Conservation (phyloP, 805 yeast species). For the Torulaspora franciscae region DNA sequence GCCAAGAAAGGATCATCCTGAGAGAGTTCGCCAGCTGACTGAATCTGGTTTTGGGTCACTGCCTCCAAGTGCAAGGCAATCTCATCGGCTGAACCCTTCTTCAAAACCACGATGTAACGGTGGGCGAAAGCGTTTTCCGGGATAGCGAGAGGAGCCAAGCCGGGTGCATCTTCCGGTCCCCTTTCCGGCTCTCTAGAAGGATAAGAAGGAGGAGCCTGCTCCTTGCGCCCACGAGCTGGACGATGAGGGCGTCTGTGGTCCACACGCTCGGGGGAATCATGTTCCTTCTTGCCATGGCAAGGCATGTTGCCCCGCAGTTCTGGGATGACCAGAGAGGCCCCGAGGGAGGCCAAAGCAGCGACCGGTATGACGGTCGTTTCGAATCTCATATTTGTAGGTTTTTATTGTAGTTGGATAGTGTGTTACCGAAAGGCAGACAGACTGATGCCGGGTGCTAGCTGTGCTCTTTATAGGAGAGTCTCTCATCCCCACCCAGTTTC, state of each 20-base stretch:
- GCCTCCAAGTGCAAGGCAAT: conserved; percentile 62
- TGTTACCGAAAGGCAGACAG: background rate
- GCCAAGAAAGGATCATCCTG: conserved; percentile 29
- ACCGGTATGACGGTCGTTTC: conserved; percentile 29
- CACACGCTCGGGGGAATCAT: background rate
- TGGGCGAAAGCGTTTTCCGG: conserved; percentile 46
- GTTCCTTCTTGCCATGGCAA: conserved; percentile 3
- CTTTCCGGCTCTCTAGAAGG: background rate
- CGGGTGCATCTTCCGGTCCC: background rate
- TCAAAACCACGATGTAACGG: conserved; percentile 82
- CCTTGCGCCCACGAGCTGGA: background rate
- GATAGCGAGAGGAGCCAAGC: conserved; percentile 45
- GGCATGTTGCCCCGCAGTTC: conserved; percentile 36
- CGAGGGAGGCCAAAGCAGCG: conserved; percentile 38
- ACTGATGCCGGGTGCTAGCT: background rate
- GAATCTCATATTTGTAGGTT: conserved; percentile 17
- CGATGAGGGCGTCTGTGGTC: no score
- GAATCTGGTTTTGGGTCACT: conserved; percentile 52
- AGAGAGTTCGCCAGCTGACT: conserved; percentile 36
- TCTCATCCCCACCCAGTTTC: background rate
- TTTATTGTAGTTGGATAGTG: background rate
- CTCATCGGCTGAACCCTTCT: conserved; percentile 53
- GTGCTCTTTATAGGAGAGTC: background rate
- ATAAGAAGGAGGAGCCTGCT: background rate
- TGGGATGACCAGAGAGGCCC: conserved; percentile 61